Percentiles rank a stretch among this genome's conserved stretches.
Conservation (phyloP, 441 rosid species). For the Bocquillonia castaneifolia region DNA sequence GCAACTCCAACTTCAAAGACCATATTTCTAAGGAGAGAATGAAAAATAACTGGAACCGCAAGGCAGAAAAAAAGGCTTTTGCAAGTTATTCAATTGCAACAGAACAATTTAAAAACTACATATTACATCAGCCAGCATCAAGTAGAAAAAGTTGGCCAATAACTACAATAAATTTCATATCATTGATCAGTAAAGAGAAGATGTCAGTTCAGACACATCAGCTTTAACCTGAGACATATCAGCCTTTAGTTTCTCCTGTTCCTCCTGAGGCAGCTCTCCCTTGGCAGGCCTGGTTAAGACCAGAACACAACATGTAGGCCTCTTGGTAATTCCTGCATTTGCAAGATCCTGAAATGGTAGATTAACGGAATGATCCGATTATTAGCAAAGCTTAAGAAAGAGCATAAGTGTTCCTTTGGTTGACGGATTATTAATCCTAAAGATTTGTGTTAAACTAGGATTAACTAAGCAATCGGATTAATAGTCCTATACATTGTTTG, state of each 20-base stretch:
- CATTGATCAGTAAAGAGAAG: conserved; percentile 45
- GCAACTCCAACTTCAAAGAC: no score
- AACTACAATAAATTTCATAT: neutral
- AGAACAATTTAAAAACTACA: neutral
- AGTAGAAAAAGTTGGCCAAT: conserved; percentile 4
- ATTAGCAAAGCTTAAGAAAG: no score
- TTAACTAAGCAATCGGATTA: no score
- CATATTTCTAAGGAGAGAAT: no score
- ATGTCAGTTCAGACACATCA: conserved; percentile 52
- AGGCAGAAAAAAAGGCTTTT: no score
- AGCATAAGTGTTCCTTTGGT: no score
- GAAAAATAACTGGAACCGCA: no score
- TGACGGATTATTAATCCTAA: no score
- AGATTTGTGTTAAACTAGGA: no score
- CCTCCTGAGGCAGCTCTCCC: conserved; percentile 60
- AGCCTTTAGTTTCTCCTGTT: conserved; percentile 50
- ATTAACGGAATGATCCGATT: neutral
- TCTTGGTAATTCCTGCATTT: conserved; percentile 67
- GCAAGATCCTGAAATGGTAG: conserved; percentile 58
- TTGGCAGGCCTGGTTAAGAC: conserved; percentile 64
- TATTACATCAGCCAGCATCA: conserved; percentile 5
- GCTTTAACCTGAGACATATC: conserved; percentile 53
- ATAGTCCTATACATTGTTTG: no score
- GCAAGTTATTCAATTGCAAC: conserved; percentile 5
- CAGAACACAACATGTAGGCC: conserved; percentile 80